Percentiles rank a stretch among this genome's conserved stretches.
phyloP scores from a whole-genome alignment of 768 basidiomycete genomes.

The Naganishia vishniacii region DNA sequence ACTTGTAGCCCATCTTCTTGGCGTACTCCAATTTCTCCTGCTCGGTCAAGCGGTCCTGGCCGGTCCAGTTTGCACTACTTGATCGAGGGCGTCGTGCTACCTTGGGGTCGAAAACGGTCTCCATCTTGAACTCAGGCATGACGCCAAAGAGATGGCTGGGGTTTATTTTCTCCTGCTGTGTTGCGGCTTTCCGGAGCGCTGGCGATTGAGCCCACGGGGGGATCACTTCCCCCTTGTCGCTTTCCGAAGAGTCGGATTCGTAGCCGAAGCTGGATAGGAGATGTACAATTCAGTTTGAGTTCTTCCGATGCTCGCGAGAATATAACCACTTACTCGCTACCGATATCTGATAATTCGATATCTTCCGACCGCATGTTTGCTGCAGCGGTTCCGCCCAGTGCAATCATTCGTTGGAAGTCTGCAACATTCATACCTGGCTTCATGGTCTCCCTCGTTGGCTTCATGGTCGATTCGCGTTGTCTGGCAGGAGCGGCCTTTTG shows the following conservation, averaged over 20 bases:
- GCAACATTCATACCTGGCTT: constrained; percentile 19
- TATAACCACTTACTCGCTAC: constrained; percentile 60
- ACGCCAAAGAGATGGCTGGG: constrained; percentile 79
- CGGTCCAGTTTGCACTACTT: constrained; percentile 92
- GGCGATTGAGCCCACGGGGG: constrained; percentile 91
- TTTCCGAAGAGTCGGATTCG: constrained; percentile 68
- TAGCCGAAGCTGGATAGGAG: constrained; percentile 19
- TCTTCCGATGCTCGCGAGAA: neutral
- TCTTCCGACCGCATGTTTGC: constrained; percentile 41
- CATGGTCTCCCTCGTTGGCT: constrained; percentile 24
- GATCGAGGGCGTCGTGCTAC: constrained; percentile 71
- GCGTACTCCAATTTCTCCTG: constrained; percentile 85
- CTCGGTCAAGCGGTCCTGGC: constrained; percentile 75
- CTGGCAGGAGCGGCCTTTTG: neutral
- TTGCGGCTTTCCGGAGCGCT: constrained; percentile 69
- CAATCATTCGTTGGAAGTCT: constrained; percentile 16
- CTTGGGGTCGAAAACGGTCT: constrained; percentile 73
- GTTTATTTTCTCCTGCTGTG: constrained; percentile 74
- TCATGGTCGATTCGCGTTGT: constrained; percentile 19
- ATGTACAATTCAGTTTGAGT: neutral
- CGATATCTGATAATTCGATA: constrained; percentile 85
- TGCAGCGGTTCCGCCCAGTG: constrained; percentile 7
- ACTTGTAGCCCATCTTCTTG: constrained; percentile 72
- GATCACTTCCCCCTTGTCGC: constrained; percentile 62
- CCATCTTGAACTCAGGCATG: constrained; percentile 80